Base-by-base conservation (phyloP, 495 filamentous ascomycete genomes). In the Xylaria sp. region DNA sequence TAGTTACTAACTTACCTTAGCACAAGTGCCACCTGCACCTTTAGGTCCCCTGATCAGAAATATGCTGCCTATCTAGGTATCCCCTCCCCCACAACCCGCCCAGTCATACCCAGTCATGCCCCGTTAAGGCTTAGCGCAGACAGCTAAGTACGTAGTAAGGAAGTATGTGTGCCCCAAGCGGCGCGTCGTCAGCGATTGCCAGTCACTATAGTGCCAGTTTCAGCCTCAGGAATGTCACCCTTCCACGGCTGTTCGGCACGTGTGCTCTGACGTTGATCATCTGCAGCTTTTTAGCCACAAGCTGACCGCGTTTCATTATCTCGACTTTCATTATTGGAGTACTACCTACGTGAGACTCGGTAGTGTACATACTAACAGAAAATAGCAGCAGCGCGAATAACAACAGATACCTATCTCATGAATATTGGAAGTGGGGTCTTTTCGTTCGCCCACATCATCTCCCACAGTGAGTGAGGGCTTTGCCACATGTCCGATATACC, bases 251-350 rank as follows among this genome's bases (percentile, higher is more conserved):
- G 44, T 50, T 66, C 44, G 62, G 62, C 62, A 66, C 62, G 44
- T 66, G 62, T 35, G 62, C 43, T 52, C 11, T 37, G 37, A 61
- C 41, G 11, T 33, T 37, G 29, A 66, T 35, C 29, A 50, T 29
- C 62, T 50, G 62, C 44, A 66, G 6, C 44, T 37, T n/a, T 31
- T 64, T 64, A 64, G 61, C 61, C 61, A 46, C 44, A 19, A 50
- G n/a, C 44, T 52, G 17, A 66, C 19, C 24, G 41, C 43, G 62
- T 66, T 52, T 66, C 62, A 66, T 37, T 31, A 44, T 44, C 15
- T 17, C 19, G 41, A 33, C 15, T 17, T 41, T 64, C 61, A 29
- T n/a, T 46, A 12, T 26, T 6, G 41, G 48, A 33, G 24, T 17
- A 11, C 61, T 46, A 48, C 26, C 26, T 14, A 31, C 24, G 1